Evolutionary conservation across 805 yeast species (phyloP), one percentile per base, ranked within the genome.

Genomic region (Wickerhamomyces xylosicus): DNA sequence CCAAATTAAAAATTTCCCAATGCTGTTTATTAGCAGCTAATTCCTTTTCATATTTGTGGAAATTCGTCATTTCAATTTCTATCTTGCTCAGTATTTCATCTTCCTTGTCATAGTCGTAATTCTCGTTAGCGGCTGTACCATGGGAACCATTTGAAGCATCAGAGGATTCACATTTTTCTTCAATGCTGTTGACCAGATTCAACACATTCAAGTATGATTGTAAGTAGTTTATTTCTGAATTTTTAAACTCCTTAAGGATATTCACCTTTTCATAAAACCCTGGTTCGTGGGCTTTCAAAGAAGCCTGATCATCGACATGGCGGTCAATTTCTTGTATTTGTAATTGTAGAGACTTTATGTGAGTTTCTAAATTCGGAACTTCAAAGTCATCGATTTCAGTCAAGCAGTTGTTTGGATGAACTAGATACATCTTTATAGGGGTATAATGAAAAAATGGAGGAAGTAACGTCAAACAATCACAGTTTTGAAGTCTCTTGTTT

Each of bases 81-180:
- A 53, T 51, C 19, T 36, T 34, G 31, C 48, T 48, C 35, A 53
- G 37, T 5, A 53, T 47, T 36, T 49, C 48, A 39, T 48, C 50
- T 38, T 53, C 58, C 31, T 40, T 47, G 15, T 50, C 56, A 35
- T 50, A 53, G 37, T 53, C 55, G 28, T 53, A 53, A 31, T 31
- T 11, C 5, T 31, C 33, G 13, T 5, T 16, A 9, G 11, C 28
- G 13, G 9, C 13, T 22, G 28, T 9, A 9, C 28, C 28, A 5
- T 25, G 8, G 8, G 29, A 7, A 25, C 29, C 29, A 25, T 4
- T 4, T n/a, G 32, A 33, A 3, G 21, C 28, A 28, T 37, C 42
- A 2, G 42, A 41, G 19, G 27, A 21, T 6, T 39, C 40, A 22
- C 53, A 49, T 2, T 40, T 21, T 6, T 39, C 42, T 20, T 49